Base-by-base conservation (phyloP, 345 rosid species). In the Laguncularia racemosa region DNA sequence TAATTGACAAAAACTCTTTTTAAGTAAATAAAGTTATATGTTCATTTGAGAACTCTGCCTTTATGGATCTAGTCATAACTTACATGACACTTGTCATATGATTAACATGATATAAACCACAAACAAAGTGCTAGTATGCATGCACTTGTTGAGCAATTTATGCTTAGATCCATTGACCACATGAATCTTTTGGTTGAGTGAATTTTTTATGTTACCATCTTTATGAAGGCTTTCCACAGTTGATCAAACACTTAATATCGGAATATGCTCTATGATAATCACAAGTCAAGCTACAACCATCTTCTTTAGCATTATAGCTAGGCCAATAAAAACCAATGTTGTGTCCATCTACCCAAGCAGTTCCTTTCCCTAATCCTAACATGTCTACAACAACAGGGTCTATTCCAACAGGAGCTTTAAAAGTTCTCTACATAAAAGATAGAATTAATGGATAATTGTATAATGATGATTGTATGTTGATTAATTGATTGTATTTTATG, bases 281-380 rank as follows among this genome's bases (percentile, higher is more conserved):
- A 17, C 79, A 78, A 2, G 4, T 52, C 20, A 1, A 5, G 46
- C 77, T 11, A 44, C 77, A 78, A 4, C 72, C 74, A 4, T 43
- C 52, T 12, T 10, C 16, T 12, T 59, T 40, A 3, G 74, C 56
- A 13, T 51, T 18, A 9, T 20, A 11, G n/a, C 62, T 15, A 16
- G 62, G 69, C 89, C 93, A 85, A 65, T 75, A 83, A 3, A 86
- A 72, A 2, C 87, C 93, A 6, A 81, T 67, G 72, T 70, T 83
- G 23, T 57, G 58, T 20, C 89, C 89, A 13, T 83, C 83, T 17
- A 83, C 70, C 89, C 89, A 83, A 44, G 83, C 89, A 17, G 50
- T 57, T 1, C 93, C 93, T 57, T 83, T 85, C 16, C 89, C 83
- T 47, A 83, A 47, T 15, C 89, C 86, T 54, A 50, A 59, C 13